Evolutionary conservation across 768 basidiomycete genomes (phyloP), one percentile per base, ranked within the genome.

Genomic region (Suillus spraguei): DNA sequence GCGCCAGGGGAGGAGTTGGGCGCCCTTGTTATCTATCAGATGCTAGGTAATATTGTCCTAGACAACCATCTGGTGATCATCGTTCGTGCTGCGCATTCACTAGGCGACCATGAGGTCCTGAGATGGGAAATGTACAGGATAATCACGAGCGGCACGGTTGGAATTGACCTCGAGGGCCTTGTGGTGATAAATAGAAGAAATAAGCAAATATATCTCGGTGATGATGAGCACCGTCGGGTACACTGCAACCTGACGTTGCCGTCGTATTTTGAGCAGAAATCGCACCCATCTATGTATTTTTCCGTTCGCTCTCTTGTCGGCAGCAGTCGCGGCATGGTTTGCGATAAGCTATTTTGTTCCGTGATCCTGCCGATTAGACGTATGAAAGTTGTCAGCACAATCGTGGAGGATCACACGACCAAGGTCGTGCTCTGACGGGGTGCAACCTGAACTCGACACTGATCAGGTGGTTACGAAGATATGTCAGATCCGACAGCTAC

Each of bases 341-440:
- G 28, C 28, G 50, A 52, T 52, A 52, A 52, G 50, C 50, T 52
- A 32, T 52, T 9, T 50, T 9, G 24, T 33, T 52, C 28, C 4
- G 50, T 52, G 17, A 20, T 53, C 32, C 32, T 52, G 32, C 20
- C 20, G 20, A 11, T 33, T 33, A n/a, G n/a, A n/a, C 10, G 32
- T 47, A 33, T 53, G 52, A 35, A 53, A 20, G 52, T 53, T 11
- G 52, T 53, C 38, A 38, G 16, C 11, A 24, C 22, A n/a, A n/a
- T n/a, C n/a, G n/a, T 28, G 39, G 28, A 58, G 56, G 52, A 41
- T 58, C 56, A 58, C 39, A 32, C 35, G 56, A 41, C 28, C 11
- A 7, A 41, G 56, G 10, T 6, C 17, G 39, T 41, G 56, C 24
- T 41, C 38, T 41, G 38, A 17, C 17, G 11, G 56, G 10, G 10